phyloP scores from a whole-genome alignment of 345 rosid genomes.

The Citrus mangshanensis region DNA sequence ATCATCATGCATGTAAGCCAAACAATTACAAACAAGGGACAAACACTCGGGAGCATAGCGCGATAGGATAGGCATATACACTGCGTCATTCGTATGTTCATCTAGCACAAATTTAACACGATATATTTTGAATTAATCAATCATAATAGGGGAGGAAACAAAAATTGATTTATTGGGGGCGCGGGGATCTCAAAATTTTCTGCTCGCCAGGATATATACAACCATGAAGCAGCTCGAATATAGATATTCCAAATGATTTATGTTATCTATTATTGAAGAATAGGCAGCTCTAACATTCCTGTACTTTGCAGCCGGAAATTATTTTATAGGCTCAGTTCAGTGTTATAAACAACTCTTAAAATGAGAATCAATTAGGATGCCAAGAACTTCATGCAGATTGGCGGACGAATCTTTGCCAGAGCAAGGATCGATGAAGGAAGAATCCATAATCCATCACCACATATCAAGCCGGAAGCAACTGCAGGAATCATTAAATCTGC shows the following conservation, averaged over 20 bases:
- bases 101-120: too few species aligned
- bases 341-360: neutral
- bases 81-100: too few species aligned
- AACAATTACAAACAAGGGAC: neutral
- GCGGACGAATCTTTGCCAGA: slow-evolving; percentile 62
- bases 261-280: neutral
- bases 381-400: slow-evolving; percentile 74
- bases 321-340: neutral
- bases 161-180: neutral
- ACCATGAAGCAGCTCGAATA: too few species aligned
- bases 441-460: slow-evolving; percentile 94
- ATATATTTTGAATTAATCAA: too few species aligned
- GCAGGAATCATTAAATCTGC: slow-evolving; percentile 76
- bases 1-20: neutral
- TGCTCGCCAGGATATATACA: neutral
- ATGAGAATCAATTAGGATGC: slow-evolving; percentile 19
- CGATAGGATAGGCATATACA: too few species aligned
- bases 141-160: neutral
- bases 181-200: neutral
- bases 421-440: slow-evolving; percentile 78
- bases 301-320: neutral
- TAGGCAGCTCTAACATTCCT: neutral
- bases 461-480: slow-evolving; percentile 85
- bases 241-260: neutral
- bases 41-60: too few species aligned